These are phyloP conservation scores for Podila epigama DNA, from an alignment of 192 early-diverging fungal genomes.

Conservation along the genomic window DNA sequence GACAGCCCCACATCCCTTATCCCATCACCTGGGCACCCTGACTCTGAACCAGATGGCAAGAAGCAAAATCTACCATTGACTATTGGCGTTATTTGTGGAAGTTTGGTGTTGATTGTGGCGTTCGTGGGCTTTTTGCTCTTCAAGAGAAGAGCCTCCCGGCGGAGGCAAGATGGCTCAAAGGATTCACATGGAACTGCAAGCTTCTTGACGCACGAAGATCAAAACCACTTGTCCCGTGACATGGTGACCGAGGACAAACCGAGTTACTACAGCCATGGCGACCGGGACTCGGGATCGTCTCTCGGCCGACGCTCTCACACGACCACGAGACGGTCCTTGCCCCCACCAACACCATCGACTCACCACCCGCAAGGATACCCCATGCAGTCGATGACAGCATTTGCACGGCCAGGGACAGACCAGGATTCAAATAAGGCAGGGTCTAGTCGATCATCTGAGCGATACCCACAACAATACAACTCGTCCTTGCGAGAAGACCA, in stretches of 20 bases:
- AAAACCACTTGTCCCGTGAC: conserved; percentile 9
- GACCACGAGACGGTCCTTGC: neutral
- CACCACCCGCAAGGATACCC: conserved; percentile 14
- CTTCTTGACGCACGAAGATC: conserved; percentile 10
- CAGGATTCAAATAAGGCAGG: conserved; percentile 6
- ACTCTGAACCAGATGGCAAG: conserved; percentile 1
- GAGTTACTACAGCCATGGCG: conserved; percentile 2
- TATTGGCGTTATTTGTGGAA: conserved; percentile 37
- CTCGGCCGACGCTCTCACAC: conserved; percentile 4
- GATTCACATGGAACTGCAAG: conserved; percentile 1
- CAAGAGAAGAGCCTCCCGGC: conserved; percentile 10
- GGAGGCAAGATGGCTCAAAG: neutral
- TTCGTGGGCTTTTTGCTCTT: conserved; percentile 40
- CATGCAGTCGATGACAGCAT: conserved; percentile 26
- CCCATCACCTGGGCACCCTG: neutral
- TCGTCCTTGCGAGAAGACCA: conserved; percentile 1
- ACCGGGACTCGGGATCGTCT: conserved; percentile 23
- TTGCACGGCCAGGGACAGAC: neutral
- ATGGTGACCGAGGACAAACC: conserved; percentile 23
- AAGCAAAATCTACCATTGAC: conserved; percentile 19
- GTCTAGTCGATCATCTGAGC: conserved; percentile 29
- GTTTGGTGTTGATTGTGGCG: conserved; percentile 49
- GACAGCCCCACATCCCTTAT: conserved; percentile 13
- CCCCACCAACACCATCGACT: neutral
- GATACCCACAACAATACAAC: neutral